Base-by-base conservation (phyloP, 2,329 filamentous ascomycete genomes). In the Xylariales sp. region DNA sequence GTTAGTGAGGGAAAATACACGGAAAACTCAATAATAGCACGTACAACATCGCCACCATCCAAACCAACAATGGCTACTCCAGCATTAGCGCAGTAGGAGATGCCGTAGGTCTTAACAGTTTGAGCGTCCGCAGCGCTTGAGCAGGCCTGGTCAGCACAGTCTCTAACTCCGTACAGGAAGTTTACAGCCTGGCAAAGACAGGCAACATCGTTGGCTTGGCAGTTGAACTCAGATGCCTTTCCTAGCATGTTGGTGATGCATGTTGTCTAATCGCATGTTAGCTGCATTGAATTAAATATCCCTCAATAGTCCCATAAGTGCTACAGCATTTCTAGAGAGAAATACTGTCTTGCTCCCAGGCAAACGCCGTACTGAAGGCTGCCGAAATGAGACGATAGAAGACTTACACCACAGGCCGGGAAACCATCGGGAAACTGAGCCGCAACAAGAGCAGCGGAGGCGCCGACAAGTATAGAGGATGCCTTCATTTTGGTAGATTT, bases 401-500 rank as follows among this genome's bases (percentile, higher is more conserved):
- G 25, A 39, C 37, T 39, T 71, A 79, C 76, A 57, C 67, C 74
- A 50, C 76, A 80, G 14, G 53, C 40, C 23, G 72, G 65, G 35
- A 78, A 68, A 39, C 59, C 56, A 40, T 56, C 37, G 5, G 59
- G 57, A 39, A 55, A 50, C 53, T 74, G 70, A 28, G 65, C 69
- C 14, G 57, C 57, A 43, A 53, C 63, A 28, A 63, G 52, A 33
- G 63, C 59, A 45, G 62, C 62, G 39, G 69, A 52, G 46, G 63
- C 53, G 55, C 62, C 62, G 51, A 69, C 48, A 44, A 69, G 51
- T 49, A 73, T 49, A 48, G 68, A 45, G 41, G 61, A 53, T 40
- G 62, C 60, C 70, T 75, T 77, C 73, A 76, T 77, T 48, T 65
- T 74, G 64, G 38, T 18, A n/a, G n/a, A n/a, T n/a, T n/a, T n/a